Evolutionary conservation across 345 rosid species (phyloP).

Genomic region (Gossypium raimondii): DNA sequence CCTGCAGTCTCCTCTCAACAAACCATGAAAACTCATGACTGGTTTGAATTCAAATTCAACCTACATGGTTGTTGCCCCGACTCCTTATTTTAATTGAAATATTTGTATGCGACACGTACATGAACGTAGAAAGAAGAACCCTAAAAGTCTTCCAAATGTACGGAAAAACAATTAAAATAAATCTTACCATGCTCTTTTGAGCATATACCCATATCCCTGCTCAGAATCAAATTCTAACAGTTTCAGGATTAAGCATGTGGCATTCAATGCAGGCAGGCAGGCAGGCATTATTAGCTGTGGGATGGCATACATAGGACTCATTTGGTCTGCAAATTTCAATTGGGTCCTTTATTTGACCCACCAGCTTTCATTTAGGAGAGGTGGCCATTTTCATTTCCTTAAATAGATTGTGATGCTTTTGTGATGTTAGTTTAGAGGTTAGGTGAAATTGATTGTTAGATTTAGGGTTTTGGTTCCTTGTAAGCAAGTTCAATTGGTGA

Average conservation of each 20-base stretch:
- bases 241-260: slow-evolving; percentile 12
- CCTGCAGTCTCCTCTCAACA: not conserved
- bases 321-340: not conserved
- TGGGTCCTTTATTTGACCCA: slow-evolving; percentile 26
- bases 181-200: too few species aligned
- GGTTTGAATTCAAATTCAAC: too few species aligned
- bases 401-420: not conserved
- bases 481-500: not conserved
- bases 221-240: slow-evolving; percentile 3
- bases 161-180: too few species aligned
- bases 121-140: too few species aligned
- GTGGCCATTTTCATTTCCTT: slow-evolving; percentile 13
- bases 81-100: too few species aligned
- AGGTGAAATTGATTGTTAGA: not conserved
- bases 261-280: slow-evolving; percentile 5
- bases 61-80: too few species aligned
- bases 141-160: too few species aligned
- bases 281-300: slow-evolving; percentile 5
- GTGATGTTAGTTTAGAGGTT: not conserved
- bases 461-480: not conserved
- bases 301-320: slow-evolving; percentile 6
- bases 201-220: too few species aligned
- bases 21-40: not conserved
- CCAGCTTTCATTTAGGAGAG: slow-evolving; percentile 17
- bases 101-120: too few species aligned